Evolutionary conservation across 2,329 filamentous ascomycete species (phyloP), one percentile per base, ranked within the genome.

Genomic region (Fragosphaeria purpurea): DNA sequence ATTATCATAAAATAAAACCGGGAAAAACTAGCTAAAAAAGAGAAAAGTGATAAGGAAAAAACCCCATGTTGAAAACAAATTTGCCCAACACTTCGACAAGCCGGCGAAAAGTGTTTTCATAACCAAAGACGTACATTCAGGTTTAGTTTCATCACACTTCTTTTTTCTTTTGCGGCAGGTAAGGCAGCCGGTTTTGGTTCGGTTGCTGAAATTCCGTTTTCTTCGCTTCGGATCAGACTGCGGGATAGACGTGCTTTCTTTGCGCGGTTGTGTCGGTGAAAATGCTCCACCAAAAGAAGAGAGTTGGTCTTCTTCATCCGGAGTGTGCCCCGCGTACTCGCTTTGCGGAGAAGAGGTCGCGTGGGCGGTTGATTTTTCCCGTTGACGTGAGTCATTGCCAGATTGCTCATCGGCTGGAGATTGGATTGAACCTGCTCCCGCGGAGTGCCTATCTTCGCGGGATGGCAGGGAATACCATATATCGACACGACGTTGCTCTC

Each of bases 81-180:
- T 22, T 22, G 22, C 22, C 22, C 22, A 22, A 22, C 22, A 22
- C 22, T 22, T 22, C 22, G 22, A 22, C 22, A 22, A 22, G 22
- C 22, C 22, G 22, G 22, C 22, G 22, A 22, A 22, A 22, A 22
- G 22, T 22, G 22, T 22, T 22, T 22, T 22, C 22, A 22, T 22
- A 22, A 22, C 22, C 22, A 22, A 22, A 22, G 22, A 74, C 86
- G 75, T 74, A 94, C 93, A 97, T 66, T 88, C 82, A 32, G 93
- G 93, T 66, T 95, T 94, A 49, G 79, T 79, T 71, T 97, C 93
- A 63, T 97, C 91, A 63, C 93, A 97, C 69, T 97, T 97, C 80
- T 97, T 97, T 77, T 97, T 97, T 53, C 91, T 79, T 63, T 81
- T 80, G 53, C 91, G 79, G 65, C 91, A 97, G 6, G 91, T 97